Evolutionary conservation across 805 yeast genomes (phyloP).

Genomic region (Saccharomycopsis vini): DNA sequence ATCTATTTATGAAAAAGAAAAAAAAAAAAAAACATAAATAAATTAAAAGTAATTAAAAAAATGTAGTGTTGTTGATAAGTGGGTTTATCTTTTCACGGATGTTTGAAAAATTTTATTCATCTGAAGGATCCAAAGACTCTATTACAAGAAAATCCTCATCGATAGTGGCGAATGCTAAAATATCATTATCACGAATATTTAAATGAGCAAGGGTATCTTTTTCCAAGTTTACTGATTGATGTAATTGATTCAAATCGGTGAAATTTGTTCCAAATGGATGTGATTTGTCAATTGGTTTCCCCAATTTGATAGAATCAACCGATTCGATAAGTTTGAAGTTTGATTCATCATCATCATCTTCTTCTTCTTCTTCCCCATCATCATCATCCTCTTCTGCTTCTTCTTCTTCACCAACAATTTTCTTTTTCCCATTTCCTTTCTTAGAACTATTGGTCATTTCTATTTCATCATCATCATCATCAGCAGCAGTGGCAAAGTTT

Average conservation of each 20-base stretch:
- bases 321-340: neutral
- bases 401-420: neutral
- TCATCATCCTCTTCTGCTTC: constrained; percentile 7
- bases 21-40: too few relatives aligned
- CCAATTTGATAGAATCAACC: constrained; percentile 8
- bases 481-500: constrained; percentile 3
- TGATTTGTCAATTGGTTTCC: constrained; percentile 11
- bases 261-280: constrained; percentile 15
- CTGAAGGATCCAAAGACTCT: constrained; percentile 12
- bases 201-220: constrained; percentile 1
- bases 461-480: constrained; percentile 12
- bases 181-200: constrained; percentile 9
- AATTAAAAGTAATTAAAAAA: too few relatives aligned
- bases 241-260: neutral
- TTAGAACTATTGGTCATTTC: constrained; percentile 2
- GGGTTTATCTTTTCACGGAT: too few relatives aligned
- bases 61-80: too few relatives aligned
- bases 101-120: too few relatives aligned
- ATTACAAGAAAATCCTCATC: constrained; percentile 17
- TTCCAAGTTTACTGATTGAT: neutral
- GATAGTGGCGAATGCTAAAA: constrained; percentile 12
- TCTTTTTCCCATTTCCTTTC: neutral
- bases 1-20: too few relatives aligned
- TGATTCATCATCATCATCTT: neutral
- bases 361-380: neutral